Evolutionary conservation across 768 basidiomycete genomes (phyloP).

Genomic region (Trametes maxima): DNA sequence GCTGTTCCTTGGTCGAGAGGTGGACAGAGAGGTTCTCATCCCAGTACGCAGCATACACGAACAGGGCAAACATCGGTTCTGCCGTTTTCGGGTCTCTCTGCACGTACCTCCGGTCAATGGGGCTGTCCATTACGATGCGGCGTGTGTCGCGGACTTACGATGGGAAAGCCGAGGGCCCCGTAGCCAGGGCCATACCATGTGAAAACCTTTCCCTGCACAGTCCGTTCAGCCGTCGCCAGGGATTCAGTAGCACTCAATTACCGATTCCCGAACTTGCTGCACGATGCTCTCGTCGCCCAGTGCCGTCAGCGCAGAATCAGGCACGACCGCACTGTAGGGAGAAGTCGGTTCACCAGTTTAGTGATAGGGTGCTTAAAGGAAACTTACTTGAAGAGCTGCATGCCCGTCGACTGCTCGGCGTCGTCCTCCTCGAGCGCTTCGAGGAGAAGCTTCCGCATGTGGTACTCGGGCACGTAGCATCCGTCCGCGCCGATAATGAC

Average conservation of each 20-base stretch:
- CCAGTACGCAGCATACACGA: slow-evolving; percentile 1
- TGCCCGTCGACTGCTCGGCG: slow-evolving; percentile 8
- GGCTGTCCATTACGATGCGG: neutral
- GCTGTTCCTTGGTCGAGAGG: neutral
- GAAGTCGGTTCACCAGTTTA: neutral
- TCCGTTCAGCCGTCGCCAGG: neutral
- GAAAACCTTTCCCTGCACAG: slow-evolving; percentile 16
- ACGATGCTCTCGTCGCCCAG: slow-evolving; percentile 14
- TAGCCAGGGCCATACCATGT: slow-evolving; percentile 16
- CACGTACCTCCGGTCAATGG: neutral
- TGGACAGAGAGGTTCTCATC: neutral
- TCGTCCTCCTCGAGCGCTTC: slow-evolving; percentile 16
- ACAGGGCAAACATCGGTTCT: slow-evolving; percentile 10
- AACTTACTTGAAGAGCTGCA: slow-evolving; percentile 25
- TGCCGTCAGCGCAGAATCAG: slow-evolving; percentile 9
- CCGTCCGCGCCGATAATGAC: slow-evolving; percentile 35
- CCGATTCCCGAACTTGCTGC: slow-evolving; percentile 8
- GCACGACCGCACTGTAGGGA: slow-evolving; percentile 15
- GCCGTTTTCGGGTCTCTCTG: slow-evolving; percentile 6
- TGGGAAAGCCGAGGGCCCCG: slow-evolving; percentile 22
- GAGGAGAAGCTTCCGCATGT: slow-evolving; percentile 17
- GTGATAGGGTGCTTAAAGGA: neutral
- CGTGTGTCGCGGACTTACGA: slow-evolving; percentile 10
- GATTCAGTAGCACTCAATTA: neutral
- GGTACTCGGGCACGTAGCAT: slow-evolving; percentile 1